Base-by-base conservation (phyloP, 2,329 filamentous ascomycete genomes). In the Aspergillus nomiae region DNA sequence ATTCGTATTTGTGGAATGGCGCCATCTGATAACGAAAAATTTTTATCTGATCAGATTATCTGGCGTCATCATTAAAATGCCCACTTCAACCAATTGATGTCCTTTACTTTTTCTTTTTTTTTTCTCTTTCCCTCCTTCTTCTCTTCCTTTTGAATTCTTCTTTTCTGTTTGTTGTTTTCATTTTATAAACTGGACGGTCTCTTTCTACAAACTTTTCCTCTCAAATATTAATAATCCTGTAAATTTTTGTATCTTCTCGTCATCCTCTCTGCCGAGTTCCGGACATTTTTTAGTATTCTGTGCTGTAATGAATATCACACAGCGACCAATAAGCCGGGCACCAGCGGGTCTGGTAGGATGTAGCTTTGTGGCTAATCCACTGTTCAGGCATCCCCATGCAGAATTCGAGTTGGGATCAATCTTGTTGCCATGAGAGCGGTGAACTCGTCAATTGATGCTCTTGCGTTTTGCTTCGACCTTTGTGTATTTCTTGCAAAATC, bases 1-100 rank as follows among this genome's bases (percentile, higher is more conserved):
- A 58, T 61, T 36, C 46, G 43, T 58, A 55, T 48, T 60, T 62
- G 63, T 65, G 63, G 63, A 58, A 65, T 69, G 67, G 67, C 61
- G 63, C 68, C 68, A 70, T 70, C 68, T 63, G 68, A 70, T 70
- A 70, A 70, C 62, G 53, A 55, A 65, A 67, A 68, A 63, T 62
- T 69, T 68, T 69, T 69, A 70, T 70, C 68, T 66, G 67, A 70
- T 69, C 62, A 67, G 68, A 69, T 69, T 67, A 69, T 66, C 66
- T 45, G 64, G 50, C n/a, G n/a, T 24, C 51, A 54, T 36, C 30
- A 36, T 54, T 7, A 28, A 30, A 54, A 36, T 54, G 51, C 19
- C 51, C 51, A 54, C 30, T 26, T 50, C 24, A 30, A 26, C 26
- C 14, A 30, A 30, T 28, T 28, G 26, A 28, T 30, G 28, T 54